Evolutionary conservation across 768 basidiomycete genomes (phyloP), one percentile per base, ranked within the genome.

Genomic region (Naganishia vaughanmartiniae): DNA sequence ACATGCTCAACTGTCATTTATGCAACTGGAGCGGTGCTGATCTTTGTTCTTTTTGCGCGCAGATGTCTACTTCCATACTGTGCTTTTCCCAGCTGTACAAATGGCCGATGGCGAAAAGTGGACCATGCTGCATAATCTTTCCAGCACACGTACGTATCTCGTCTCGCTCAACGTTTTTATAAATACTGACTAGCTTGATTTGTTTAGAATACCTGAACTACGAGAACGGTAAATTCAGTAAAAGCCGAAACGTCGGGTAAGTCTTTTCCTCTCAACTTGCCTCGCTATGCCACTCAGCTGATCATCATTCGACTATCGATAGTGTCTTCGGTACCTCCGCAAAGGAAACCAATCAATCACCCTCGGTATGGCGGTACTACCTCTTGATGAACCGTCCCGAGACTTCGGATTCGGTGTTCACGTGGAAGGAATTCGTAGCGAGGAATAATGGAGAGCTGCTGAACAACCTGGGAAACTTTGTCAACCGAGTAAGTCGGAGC

Each of bases 401-500:
- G 83, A 93, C 88, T 10, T 88, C 88, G 24, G 96, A 99, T 78
- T 87, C 94, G 55, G 93, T 91, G 85, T 99, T 99, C 84, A 92
- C 93, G 0, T 99, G 96, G 96, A 84, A 88, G 19, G 93, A 93
- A 72, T 95, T 93, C 77, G 90, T 98, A 74, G 83, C 90, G 33
- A 91, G 90, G 14, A 94, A 96, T 80, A 99, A 99, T 83, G 90
- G 90, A 70, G 86, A 97, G 69, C 83, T 99, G 48, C 83, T 99
- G 75, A 96, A 97, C 81, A 99, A 97, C 83, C 90, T 99, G 75
- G 96, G 96, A 54, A 99, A 99, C 84, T 98, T 96, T 76, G 90
- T 98, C 73, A 99, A 99, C 81, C 90, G 96, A 31, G 85, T 82
- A 54, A 74, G 79, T 73, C 15, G 14, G 15, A 7, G 21, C 30